Conservation (phyloP, 495 filamentous ascomycete genomes). For the Penicillium argentinense region DNA sequence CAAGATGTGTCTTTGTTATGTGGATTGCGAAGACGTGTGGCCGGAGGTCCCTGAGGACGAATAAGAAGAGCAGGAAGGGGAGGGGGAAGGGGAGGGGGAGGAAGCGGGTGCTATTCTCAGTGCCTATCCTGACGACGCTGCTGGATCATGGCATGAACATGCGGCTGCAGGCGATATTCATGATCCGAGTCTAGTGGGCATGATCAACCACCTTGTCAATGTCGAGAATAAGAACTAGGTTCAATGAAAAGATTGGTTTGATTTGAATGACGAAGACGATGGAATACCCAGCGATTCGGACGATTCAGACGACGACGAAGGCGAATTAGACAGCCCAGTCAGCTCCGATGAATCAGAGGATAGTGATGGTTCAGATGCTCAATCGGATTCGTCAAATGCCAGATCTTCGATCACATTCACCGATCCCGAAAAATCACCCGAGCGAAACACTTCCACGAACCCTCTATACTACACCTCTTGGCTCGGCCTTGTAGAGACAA, state of each 20-base stretch:
- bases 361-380: background rate
- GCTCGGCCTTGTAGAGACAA: background rate
- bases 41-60: background rate
- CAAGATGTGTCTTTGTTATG: conserved; percentile 4
- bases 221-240: background rate
- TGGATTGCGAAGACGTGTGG: conserved; percentile 2
- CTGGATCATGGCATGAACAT: conserved; percentile 1
- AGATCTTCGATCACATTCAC: background rate
- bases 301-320: background rate
- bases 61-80: background rate
- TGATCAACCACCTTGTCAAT: conserved; percentile 2
- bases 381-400: background rate
- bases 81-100: too few relatives aligned
- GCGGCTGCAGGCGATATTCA: background rate
- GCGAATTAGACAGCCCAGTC: background rate
- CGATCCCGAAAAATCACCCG: background rate
- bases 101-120: too few relatives aligned
- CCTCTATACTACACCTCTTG: conserved; percentile 4
- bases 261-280: conserved; percentile 1
- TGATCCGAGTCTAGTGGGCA: background rate
- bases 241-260: conserved; percentile 5
- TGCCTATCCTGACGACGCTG: conserved; percentile 1
- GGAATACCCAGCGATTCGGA: background rate
- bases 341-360: background rate
- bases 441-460: background rate